These are phyloP conservation scores for Claviceps cyperi DNA, from an alignment of 2,329 filamentous ascomycete genomes.

Conservation along the genomic window DNA sequence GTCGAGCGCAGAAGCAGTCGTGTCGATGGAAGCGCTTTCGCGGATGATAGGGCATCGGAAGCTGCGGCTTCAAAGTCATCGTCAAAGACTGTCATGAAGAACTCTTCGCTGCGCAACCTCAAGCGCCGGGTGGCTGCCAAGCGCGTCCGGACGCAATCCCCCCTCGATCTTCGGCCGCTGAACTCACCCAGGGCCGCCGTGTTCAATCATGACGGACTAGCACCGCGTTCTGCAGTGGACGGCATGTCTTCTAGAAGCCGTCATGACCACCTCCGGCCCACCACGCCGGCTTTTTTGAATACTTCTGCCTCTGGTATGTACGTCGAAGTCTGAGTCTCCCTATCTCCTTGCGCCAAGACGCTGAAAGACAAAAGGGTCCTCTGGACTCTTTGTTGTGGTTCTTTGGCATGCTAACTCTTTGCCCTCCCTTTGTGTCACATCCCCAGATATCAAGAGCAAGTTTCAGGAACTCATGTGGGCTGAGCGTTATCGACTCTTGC, in stretches of 20 bases:
- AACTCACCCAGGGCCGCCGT: constrained; percentile 17
- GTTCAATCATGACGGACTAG: constrained; percentile 23
- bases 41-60: background rate
- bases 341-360: background rate
- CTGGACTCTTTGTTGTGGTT: too few relatives aligned
- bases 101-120: constrained; percentile 29
- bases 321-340: too few relatives aligned
- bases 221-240: constrained; percentile 12
- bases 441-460: constrained; percentile 32
- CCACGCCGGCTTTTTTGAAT: constrained; percentile 26
- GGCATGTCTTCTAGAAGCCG: constrained; percentile 3
- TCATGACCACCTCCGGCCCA: constrained; percentile 9
- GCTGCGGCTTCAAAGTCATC: constrained; percentile 7
- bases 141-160: constrained; percentile 29
- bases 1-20: constrained; percentile 20
- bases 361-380: background rate
- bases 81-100: constrained; percentile 15
- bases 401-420: background rate
- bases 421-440: background rate
- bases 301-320: constrained; percentile 21
- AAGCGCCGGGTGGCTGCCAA: constrained; percentile 31
- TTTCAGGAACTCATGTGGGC: constrained; percentile 40
- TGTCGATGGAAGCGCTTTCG: constrained; percentile 11
- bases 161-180: constrained; percentile 14
- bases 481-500: constrained; percentile 33